Conservation (phyloP, 108 stramenopile genomes). For the Cylindrotheca closterium region DNA sequence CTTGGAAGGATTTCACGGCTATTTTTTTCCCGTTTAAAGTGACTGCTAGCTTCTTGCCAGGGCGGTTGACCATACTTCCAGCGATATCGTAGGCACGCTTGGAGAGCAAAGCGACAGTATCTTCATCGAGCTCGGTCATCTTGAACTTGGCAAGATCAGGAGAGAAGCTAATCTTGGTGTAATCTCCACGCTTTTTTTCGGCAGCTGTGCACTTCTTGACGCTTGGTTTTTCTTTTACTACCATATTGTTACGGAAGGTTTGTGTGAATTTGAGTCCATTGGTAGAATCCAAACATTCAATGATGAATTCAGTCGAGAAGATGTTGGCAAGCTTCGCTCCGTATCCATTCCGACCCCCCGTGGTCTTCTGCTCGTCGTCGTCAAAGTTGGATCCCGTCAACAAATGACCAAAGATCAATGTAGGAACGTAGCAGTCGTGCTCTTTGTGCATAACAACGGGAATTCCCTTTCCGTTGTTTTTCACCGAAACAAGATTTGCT, state of each 20-base stretch:
- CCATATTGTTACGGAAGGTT: constrained; percentile 93
- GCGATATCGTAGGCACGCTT: constrained; percentile 99
- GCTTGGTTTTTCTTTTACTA: constrained; percentile 54
- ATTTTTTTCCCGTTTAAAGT: constrained; percentile 91
- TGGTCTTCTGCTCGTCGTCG: constrained; percentile 96
- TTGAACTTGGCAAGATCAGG: constrained; percentile 94
- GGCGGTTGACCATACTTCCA: constrained; percentile 83
- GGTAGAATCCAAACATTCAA: constrained; percentile 90
- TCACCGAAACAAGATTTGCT: constrained; percentile 86
- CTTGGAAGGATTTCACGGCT: constrained; percentile 88
- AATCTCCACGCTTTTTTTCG: constrained; percentile 87
- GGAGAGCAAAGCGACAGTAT: constrained; percentile 87
- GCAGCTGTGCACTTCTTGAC: constrained; percentile 63
- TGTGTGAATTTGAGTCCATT: constrained; percentile 82
- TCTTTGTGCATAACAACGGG: constrained; percentile 83
- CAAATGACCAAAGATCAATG: constrained; percentile 97
- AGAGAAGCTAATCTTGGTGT: constrained; percentile 95
- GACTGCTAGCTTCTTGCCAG: constrained; percentile 87
- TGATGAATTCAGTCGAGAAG: constrained; percentile 87
- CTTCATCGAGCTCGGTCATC: constrained; percentile 90
- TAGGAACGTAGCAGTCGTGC: constrained; percentile 87
- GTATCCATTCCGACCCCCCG: constrained; percentile 99
- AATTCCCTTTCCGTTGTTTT: constrained; percentile 94
- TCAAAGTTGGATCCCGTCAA: constrained; percentile 99
- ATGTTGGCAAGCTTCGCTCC: constrained; percentile 99